phyloP scores from a whole-genome alignment of 2,329 filamentous ascomycete species.

The Peltaster fructicola region DNA sequence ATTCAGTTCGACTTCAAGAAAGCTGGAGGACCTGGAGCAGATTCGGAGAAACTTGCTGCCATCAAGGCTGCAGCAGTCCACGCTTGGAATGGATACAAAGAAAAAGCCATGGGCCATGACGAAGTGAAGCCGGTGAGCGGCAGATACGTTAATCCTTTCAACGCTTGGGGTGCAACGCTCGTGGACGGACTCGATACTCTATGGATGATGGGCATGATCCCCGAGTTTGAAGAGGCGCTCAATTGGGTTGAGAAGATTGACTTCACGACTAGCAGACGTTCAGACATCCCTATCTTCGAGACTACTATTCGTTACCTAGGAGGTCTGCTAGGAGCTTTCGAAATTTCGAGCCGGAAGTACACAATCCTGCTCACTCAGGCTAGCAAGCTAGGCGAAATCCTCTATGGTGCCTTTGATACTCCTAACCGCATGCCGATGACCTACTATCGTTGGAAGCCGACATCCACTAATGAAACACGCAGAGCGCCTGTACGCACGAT shows the following conservation, averaged over 20 bases:
- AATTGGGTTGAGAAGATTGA: constrained; percentile 55
- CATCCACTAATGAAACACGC: constrained; percentile 44
- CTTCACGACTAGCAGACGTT: constrained; percentile 53
- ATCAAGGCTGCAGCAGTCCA: constrained; percentile 61
- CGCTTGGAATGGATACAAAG: constrained; percentile 68
- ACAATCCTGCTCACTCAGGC: constrained; percentile 58
- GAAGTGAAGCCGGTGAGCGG: constrained; percentile 62
- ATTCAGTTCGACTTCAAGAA: constrained; percentile 58
- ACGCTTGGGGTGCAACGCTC: constrained; percentile 76
- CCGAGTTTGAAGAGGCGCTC: constrained; percentile 66
- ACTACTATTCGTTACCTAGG: constrained; percentile 84
- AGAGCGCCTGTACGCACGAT: constrained; percentile 39
- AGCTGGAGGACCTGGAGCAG: constrained; percentile 37
- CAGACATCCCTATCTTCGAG: constrained; percentile 77
- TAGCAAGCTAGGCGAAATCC: constrained; percentile 57
- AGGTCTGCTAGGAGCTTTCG: constrained; percentile 69
- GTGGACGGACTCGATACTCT: constrained; percentile 70
- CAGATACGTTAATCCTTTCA: constrained; percentile 60
- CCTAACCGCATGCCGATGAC: constrained; percentile 83
- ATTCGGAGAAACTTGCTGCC: constrained; percentile 41
- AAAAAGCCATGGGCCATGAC: constrained; percentile 69
- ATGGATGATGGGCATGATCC: constrained; percentile 67
- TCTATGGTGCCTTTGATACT: constrained; percentile 75
- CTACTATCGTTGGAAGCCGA: constrained; percentile 61
- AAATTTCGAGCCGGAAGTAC: constrained; percentile 58